Base-by-base conservation (phyloP, 1,284 basidiomycete genomes). In the Cutaneotrichosporon mucoides region DNA sequence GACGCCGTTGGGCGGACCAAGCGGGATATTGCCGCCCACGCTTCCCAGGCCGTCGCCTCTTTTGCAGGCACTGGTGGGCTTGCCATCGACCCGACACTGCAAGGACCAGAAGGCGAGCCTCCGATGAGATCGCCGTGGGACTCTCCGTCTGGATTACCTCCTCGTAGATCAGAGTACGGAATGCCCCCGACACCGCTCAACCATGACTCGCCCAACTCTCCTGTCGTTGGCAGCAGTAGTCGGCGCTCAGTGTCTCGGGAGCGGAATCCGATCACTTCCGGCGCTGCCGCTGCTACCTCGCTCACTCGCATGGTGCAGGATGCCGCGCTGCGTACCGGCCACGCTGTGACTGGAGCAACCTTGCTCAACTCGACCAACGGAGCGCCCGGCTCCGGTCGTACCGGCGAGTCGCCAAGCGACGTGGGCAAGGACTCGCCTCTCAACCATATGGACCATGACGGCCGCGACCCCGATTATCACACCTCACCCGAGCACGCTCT, bases 271-370 rank as follows among this genome's bases (percentile, higher is more conserved):
- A 64, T 61, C 37, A 59, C 63, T 5, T 55, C 57, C 13, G 60
- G 57, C n/a, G 64, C 63, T 13, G 54, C 65, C 15, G 68, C 69
- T 9, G 63, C 73, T 3, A 69, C 70, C 1, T 73, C 71, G 11
- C 63, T 78, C 37, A 73, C 75, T 0, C 63, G 76, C 10, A 72
- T 79, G 75, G 76, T 79, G 1, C 72, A 75, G 50, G 76, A 77
- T 58, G 76, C 76, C 5, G 76, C 76, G 0, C 56, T 76, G 35
- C 65, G 76, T 5, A 74, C 71, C 0, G 77, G 77, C 9, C 71
- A 75, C 54, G 76, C 77, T 4, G 52, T 64, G n/a, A 71, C 67
- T 36, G 59, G 61, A 42, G 51, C 63, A 10, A 69, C 66, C 8
- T 45, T 68, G 0, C 48, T 66, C 45, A 68, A 68, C 56, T 55